These are phyloP conservation scores for Podila epicladia DNA, from an alignment of 192 early-diverging fungal species.

Conservation along the genomic window DNA sequence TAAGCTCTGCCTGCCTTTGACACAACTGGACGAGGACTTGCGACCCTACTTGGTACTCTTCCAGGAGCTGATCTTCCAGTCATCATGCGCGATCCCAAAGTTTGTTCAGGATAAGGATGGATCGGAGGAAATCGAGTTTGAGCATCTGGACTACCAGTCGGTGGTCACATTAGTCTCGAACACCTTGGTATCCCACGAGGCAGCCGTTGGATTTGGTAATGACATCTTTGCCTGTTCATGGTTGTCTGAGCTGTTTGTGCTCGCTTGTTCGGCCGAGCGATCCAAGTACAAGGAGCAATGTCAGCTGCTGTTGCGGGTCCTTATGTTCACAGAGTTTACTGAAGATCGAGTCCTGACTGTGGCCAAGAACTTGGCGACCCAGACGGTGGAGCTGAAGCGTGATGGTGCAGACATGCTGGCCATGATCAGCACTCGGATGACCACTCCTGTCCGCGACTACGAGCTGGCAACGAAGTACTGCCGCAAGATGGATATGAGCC, in stretches of 20 bases:
- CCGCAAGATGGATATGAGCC: slow-evolving; percentile 9
- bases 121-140: slow-evolving; percentile 30
- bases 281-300: slow-evolving; percentile 45
- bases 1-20: slow-evolving; percentile 63
- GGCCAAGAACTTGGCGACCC: slow-evolving; percentile 74
- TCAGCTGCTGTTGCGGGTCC: slow-evolving; percentile 59
- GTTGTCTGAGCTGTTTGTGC: slow-evolving; percentile 69
- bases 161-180: slow-evolving; percentile 54
- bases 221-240: slow-evolving; percentile 56
- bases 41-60: slow-evolving; percentile 79
- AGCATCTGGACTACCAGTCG: slow-evolving; percentile 53
- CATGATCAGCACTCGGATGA: slow-evolving; percentile 58
- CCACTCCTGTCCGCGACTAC: slow-evolving; percentile 44
- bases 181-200: slow-evolving; percentile 54
- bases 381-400: slow-evolving; percentile 73
- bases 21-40: slow-evolving; percentile 63
- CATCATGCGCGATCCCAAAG: slow-evolving; percentile 60
- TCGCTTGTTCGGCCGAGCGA: slow-evolving; percentile 53
- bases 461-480: slow-evolving; percentile 47
- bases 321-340: slow-evolving; percentile 76
- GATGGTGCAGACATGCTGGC: slow-evolving; percentile 65
- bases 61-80: slow-evolving; percentile 78
- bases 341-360: slow-evolving; percentile 73
- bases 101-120: slow-evolving; percentile 48
- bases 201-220: slow-evolving; percentile 57